Conservation (phyloP, 75 land plant genomes). For the Chamaecyparis obtusa region DNA sequence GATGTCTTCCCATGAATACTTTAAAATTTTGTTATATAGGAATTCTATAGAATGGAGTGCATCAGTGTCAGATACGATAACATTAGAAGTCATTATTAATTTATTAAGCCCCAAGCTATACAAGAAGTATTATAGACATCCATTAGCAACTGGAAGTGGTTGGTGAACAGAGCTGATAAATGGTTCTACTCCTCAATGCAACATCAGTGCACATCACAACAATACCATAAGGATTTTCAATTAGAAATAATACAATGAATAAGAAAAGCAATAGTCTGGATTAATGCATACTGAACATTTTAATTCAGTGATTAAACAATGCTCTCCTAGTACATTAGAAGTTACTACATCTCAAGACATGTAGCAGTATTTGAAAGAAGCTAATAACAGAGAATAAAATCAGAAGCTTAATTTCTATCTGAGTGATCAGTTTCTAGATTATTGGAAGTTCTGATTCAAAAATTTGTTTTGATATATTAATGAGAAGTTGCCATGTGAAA, state of each 20-base stretch:
- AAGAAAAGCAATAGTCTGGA: not conserved
- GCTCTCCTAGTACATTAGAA: no score
- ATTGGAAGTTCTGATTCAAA: no score
- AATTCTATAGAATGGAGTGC: no score
- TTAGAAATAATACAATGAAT: not conserved
- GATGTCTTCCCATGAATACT: no score
- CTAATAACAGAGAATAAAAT: not conserved
- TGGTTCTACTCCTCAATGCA: not conserved
- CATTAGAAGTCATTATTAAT: not conserved
- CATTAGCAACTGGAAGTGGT: not conserved
- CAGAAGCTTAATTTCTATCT: not conserved
- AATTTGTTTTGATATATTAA: not conserved
- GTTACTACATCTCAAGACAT: no score
- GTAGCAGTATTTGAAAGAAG: not conserved
- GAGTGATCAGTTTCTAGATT: not conserved
- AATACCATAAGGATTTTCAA: not conserved
- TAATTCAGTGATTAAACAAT: not conserved
- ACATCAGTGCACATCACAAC: not conserved
- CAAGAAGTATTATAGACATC: not conserved
- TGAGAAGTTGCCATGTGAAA: not conserved
- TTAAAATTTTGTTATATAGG: no score
- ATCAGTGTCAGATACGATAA: not conserved
- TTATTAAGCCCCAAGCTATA: no score
- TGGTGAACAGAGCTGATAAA: not conserved
- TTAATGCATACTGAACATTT: no score